Evolutionary conservation across 2,329 filamentous ascomycete genomes (phyloP).

Genomic region (Fusarium sp.): DNA sequence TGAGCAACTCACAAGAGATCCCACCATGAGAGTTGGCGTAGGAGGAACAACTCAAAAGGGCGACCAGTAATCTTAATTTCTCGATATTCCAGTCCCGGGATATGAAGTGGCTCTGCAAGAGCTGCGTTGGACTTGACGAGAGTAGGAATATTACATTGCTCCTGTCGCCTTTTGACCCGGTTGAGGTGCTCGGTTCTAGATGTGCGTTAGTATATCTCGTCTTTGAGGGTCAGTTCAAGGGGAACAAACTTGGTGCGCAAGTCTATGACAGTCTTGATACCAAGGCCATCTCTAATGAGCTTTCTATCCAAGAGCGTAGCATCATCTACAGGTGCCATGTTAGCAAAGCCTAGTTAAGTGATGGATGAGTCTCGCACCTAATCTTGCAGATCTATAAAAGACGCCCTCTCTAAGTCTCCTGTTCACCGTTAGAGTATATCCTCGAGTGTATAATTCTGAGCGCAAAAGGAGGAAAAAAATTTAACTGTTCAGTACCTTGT

Average conservation of each 20-base stretch:
- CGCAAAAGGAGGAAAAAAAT: too few species aligned
- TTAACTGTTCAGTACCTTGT: slow-evolving; percentile 58
- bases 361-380: slow-evolving; percentile 54
- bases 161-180: slow-evolving; percentile 71
- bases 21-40: slow-evolving; percentile 76
- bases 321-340: slow-evolving; percentile 67
- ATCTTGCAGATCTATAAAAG: slow-evolving; percentile 77
- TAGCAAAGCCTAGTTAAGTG: slow-evolving; percentile 7
- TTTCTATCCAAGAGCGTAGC: slow-evolving; percentile 74
- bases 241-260: slow-evolving; percentile 76
- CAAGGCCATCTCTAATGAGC: slow-evolving; percentile 68
- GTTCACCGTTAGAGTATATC: slow-evolving; percentile 2
- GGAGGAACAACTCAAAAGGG: slow-evolving; percentile 75
- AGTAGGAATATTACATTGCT: slow-evolving; percentile 58
- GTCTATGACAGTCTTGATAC: slow-evolving; percentile 81
- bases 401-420: slow-evolving; percentile 69
- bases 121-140: slow-evolving; percentile 57
- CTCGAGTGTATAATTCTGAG: background rate
- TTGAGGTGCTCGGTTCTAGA: slow-evolving; percentile 78
- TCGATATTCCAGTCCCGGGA: slow-evolving; percentile 72
- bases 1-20: slow-evolving; percentile 67
- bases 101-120: slow-evolving; percentile 67
- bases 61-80: slow-evolving; percentile 81
- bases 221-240: background rate
- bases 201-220: slow-evolving; percentile 7